Base-by-base conservation (phyloP, 108 stramenopile genomes). In the Hondaea fermentalgiana region DNA sequence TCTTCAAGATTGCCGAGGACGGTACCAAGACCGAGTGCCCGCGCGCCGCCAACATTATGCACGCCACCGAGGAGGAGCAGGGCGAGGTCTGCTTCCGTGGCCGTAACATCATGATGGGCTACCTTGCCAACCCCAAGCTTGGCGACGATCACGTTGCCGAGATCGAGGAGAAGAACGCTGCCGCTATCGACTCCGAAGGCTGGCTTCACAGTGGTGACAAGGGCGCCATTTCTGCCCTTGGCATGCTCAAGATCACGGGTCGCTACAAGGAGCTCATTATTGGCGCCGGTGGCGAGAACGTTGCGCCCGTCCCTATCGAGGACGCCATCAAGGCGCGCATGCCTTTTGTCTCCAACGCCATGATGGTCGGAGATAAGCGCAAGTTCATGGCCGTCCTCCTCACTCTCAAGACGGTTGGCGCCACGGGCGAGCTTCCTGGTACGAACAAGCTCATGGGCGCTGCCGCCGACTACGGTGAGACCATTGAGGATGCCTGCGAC, bases 61-160 rank as follows among this genome's bases (percentile, higher is more conserved):
- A 83, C 5, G 49, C 76, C 3, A 28, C 76, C 28, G 43, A 88
- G 45, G 44, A 88, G 17, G 90, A 87, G 23, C 92, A 91, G 17
- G 91, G 91, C 28, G 94, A 94, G 87, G 72, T 95, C 28, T 94
- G 94, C 94, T 95, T 91, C 91, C 90, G 92, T 28, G 94, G 94
- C 6, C 94, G 95, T 5, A 92, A 95, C 90, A 95, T 95, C 89
- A 94, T 96, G 72, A 94, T 95, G 92, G 96, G 96, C 71, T 96
- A 95, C 92, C 92, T 95, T 93, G 59, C 83, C 55, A 83, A 83
- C 76, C 76, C 76, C n/a, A 53, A 83, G 25, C 76, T 83, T 12
- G 76, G 76, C 45, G 49, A 47, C 51, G 76, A 83, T 2, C 76
- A 83, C 28, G 76, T 83, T 16, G 76, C 45, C 23, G 76, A 94